A percentile compares a stretch with the other conserved stretches of the same genome.
Evolutionary conservation across 352 stramenopile genomes (phyloP).

Genomic region (Phytophthora niederhauseri): DNA sequence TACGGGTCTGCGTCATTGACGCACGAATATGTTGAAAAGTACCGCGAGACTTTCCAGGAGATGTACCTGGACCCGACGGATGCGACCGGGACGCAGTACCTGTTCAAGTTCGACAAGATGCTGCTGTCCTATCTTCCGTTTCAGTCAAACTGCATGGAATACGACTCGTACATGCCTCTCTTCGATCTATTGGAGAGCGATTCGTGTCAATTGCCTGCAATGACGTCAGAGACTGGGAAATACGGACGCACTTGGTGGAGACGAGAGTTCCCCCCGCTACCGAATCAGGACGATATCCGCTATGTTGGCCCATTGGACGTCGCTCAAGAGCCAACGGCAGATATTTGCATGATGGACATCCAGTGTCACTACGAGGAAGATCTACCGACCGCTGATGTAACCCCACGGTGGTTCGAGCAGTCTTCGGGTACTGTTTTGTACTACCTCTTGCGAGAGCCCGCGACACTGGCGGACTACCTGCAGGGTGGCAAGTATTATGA

Average conservation of each 20-base stretch:
- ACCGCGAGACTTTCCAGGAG: constrained; percentile 96
- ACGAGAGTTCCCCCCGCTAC: constrained; percentile 80
- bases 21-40: constrained; percentile 92
- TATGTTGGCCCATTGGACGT: constrained; percentile 91
- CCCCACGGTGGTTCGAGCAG: constrained; percentile 97
- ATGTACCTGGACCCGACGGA: constrained; percentile 72
- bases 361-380: constrained; percentile 96
- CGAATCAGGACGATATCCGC: constrained; percentile 95
- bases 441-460: constrained; percentile 92
- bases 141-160: constrained; percentile 96
- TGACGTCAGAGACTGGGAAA: constrained; percentile 66
- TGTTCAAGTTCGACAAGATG: constrained; percentile 82
- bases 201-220: constrained; percentile 89
- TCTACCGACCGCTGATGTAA: constrained; percentile 86
- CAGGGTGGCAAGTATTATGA: constrained; percentile 77
- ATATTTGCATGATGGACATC: constrained; percentile 91
- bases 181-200: constrained; percentile 93
- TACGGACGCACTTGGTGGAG: constrained; percentile 80
- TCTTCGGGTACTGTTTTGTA: constrained; percentile 88
- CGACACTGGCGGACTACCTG: constrained; percentile 91
- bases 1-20: constrained; percentile 72
- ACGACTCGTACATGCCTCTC: constrained; percentile 95
- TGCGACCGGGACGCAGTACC: constrained; percentile 45
- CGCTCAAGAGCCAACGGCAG: constrained; percentile 86
- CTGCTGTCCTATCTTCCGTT: constrained; percentile 97